A percentile compares a stretch with the other conserved stretches of the same genome.
phyloP scores from a whole-genome alignment of 2,329 filamentous ascomycete species.

The Fusarium proliferatum region DNA sequence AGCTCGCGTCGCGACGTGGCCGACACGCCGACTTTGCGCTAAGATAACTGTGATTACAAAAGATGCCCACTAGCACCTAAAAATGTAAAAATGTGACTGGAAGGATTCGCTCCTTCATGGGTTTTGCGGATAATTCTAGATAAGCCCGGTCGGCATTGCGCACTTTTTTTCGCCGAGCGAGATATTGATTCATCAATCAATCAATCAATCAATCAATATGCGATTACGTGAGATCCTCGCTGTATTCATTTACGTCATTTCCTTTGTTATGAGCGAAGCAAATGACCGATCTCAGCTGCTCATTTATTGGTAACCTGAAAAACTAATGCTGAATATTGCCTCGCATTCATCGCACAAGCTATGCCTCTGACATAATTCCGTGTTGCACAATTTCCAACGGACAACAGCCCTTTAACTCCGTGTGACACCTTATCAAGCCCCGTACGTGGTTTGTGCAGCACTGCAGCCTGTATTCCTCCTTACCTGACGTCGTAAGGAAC shows the following conservation, averaged over 20 bases:
- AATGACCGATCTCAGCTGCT: background rate
- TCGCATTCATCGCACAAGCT: background rate
- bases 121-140: background rate
- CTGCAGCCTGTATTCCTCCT: background rate
- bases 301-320: background rate
- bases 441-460: background rate
- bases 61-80: background rate
- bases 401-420: background rate
- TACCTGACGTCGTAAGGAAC: background rate
- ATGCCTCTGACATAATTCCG: background rate
- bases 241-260: background rate
- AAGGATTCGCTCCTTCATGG: background rate
- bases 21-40: background rate
- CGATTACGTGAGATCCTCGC: background rate
- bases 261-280: background rate
- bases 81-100: background rate
- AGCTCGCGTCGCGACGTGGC: constrained; percentile 1
- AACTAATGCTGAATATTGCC: background rate
- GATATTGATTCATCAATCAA: background rate
- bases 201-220: background rate
- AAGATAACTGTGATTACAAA: background rate
- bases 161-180: background rate
- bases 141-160: background rate
- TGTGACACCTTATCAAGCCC: background rate
- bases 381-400: background rate